These are phyloP conservation scores for Dalbergia cochinchinensis DNA, from an alignment of 306 rosid species.

Conservation along the genomic window DNA sequence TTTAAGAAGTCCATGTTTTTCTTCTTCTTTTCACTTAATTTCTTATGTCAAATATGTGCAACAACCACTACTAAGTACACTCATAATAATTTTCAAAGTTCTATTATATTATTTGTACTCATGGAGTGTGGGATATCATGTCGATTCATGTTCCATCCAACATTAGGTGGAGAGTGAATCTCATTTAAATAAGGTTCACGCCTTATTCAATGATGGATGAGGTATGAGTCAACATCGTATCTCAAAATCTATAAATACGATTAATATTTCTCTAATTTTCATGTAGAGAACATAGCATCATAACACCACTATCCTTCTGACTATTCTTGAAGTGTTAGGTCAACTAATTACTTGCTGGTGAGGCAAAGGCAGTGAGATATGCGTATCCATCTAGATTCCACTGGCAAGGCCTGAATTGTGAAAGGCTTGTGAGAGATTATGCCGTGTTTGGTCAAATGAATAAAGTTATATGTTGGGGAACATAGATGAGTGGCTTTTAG, in stretches of 20 bases:
- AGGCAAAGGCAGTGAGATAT: conserved; percentile 37
- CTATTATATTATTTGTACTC: no score
- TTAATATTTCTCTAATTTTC: no score
- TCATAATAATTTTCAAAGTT: no score
- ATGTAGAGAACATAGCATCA: background rate
- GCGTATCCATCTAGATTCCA: conserved; percentile 35
- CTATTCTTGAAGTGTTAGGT: background rate
- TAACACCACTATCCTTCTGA: background rate
- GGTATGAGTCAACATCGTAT: no score
- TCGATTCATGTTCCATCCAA: no score
- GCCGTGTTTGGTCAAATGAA: conserved; percentile 43
- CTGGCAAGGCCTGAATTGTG: background rate
- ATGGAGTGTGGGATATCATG: no score
- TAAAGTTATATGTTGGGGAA: conserved; percentile 41
- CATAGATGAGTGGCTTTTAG: conserved; percentile 40
- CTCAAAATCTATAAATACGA: no score
- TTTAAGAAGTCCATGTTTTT: background rate
- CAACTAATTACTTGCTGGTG: conserved; percentile 36
- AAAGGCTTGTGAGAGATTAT: conserved; percentile 30
- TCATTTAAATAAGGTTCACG: no score
- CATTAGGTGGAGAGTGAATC: no score
- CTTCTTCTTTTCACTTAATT: background rate
- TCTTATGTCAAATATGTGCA: background rate
- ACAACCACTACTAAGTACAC: background rate
- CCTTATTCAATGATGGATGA: no score